Conservation (phyloP, 2,329 filamentous ascomycete genomes). For the Hymenoscyphus occultus region DNA sequence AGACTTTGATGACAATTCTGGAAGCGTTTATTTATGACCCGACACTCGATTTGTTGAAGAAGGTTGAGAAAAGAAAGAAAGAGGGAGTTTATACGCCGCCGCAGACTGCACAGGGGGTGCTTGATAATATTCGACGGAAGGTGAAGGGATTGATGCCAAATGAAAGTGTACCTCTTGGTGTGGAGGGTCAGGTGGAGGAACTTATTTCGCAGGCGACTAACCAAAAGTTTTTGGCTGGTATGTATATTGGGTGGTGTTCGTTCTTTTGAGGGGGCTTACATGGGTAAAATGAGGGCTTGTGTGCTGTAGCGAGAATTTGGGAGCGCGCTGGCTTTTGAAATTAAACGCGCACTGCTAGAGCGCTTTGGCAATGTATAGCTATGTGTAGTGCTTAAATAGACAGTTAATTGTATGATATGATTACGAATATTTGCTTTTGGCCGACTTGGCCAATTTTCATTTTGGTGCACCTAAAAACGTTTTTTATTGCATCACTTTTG, state of each 20-base stretch:
- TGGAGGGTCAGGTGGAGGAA: constrained; percentile 97
- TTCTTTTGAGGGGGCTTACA: constrained; percentile 49
- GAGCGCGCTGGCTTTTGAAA: no score
- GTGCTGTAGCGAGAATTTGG: neutral
- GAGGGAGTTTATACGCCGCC: constrained; percentile 46
- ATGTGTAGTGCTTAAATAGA: no score
- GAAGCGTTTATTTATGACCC: constrained; percentile 98
- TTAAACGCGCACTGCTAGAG: no score
- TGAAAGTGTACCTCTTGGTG: constrained; percentile 88
- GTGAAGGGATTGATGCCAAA: constrained; percentile 78
- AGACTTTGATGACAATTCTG: constrained; percentile 94
- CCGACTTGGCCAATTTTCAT: no score
- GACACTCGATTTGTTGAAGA: constrained; percentile 86
- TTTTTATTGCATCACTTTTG: no score
- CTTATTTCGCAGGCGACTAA: constrained; percentile 84
- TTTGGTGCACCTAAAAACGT: no score
- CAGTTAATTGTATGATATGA: no score
- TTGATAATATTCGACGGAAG: constrained; percentile 86
- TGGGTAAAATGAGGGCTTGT: neutral
- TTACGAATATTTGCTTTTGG: no score
- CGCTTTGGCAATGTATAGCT: no score
- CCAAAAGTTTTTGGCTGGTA: constrained; percentile 74
- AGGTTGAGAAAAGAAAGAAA: constrained; percentile 51
- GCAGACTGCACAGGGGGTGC: constrained; percentile 72
- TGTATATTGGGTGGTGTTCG: constrained; percentile 96